A percentile compares a stretch with the other conserved stretches of the same genome.
Conservation (phyloP, 768 basidiomycete species). For the Boletus rubroflammeus region DNA sequence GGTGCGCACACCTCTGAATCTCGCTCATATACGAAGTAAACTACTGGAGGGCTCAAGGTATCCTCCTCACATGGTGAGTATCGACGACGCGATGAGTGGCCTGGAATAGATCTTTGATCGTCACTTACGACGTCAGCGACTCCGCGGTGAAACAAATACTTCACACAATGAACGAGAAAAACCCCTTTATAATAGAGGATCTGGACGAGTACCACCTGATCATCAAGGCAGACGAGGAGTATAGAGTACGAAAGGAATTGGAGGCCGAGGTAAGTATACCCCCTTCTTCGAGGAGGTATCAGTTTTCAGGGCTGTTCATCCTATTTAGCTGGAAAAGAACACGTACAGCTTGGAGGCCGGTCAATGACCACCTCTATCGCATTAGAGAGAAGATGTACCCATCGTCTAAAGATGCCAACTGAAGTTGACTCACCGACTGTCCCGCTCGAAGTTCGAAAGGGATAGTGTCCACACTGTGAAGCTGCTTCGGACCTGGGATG, state of each 20-base stretch:
- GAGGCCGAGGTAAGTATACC: conserved; percentile 59
- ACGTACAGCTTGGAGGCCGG: conserved; percentile 65
- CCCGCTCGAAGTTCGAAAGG: not conserved
- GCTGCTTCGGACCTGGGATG: not conserved
- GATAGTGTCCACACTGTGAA: not conserved
- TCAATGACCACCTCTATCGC: conserved; percentile 6
- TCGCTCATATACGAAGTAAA: conserved; percentile 5
- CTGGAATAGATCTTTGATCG: not conserved
- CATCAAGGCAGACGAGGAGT: conserved; percentile 80
- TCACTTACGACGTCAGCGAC: conserved; percentile 47
- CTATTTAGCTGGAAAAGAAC: conserved; percentile 72
- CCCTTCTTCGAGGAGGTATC: not conserved
- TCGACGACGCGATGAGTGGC: not conserved
- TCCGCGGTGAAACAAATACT: conserved; percentile 88
- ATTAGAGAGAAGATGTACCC: not conserved
- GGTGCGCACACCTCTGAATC: conserved; percentile 35
- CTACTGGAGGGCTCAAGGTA: conserved; percentile 37
- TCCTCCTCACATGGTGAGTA: conserved; percentile 64
- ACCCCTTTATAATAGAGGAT: conserved; percentile 82
- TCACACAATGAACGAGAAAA: conserved; percentile 74
- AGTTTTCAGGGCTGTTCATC: not conserved
- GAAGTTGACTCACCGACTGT: not conserved
- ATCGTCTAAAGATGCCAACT: not conserved
- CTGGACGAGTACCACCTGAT: conserved; percentile 81
- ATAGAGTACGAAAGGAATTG: conserved; percentile 64